Conservation (phyloP, 352 stramenopile genomes). For the Phytophthora constricta region DNA sequence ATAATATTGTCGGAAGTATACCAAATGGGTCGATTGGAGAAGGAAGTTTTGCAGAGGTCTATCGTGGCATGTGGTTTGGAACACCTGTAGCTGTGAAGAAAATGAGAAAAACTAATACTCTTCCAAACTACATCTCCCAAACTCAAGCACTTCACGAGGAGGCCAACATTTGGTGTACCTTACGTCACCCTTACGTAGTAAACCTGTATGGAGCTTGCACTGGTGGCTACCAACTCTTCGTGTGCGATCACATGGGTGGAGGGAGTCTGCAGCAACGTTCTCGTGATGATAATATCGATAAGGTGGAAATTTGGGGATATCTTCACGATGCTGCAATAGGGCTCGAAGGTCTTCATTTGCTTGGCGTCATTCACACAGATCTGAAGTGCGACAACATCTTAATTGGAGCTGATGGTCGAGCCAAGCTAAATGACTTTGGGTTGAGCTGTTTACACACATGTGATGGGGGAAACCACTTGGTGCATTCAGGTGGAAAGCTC, state of each 20-base stretch:
- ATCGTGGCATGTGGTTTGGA: constrained; percentile 9
- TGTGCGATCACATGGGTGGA: too few species aligned
- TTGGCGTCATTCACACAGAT: neutral
- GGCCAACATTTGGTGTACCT: constrained; percentile 27
- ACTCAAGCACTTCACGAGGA: constrained; percentile 22
- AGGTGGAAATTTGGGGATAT: too few species aligned
- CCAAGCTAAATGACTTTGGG: neutral
- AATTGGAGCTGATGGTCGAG: neutral
- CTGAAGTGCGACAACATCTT: neutral
- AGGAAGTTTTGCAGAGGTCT: constrained; percentile 6
- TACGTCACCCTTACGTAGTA: constrained; percentile 45
- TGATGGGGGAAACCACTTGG: neutral
- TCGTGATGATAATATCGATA: too few species aligned
- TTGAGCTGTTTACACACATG: neutral
- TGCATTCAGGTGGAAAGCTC: neutral
- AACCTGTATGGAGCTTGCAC: constrained; percentile 35
- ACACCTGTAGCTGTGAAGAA: constrained; percentile 22
- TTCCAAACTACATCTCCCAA: too few species aligned
- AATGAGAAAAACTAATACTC: too few species aligned
- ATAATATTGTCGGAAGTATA: too few species aligned
- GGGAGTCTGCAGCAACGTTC: too few species aligned
- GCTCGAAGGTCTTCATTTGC: neutral
- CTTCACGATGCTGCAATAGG: too few species aligned
- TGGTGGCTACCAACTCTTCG: constrained; percentile 19
- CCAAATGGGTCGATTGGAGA: too few species aligned